A percentile compares a stretch with the other conserved stretches of the same genome.
These are phyloP conservation scores for Lachancea cidri DNA, from an alignment of 805 yeast species.

Conservation along the genomic window DNA sequence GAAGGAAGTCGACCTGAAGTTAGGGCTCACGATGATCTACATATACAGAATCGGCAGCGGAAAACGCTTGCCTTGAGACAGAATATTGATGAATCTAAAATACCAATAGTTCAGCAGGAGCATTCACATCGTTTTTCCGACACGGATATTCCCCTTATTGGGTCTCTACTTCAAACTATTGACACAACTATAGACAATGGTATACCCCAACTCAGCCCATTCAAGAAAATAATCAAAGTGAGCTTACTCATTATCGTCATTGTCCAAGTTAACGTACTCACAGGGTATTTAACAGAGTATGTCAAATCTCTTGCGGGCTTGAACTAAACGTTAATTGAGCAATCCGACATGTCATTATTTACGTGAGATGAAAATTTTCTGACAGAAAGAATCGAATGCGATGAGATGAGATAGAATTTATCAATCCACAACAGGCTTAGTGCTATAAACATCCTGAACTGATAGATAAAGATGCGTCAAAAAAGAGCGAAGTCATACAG, in stretches of 20 bases:
- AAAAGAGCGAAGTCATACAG: slow-evolving; percentile 92
- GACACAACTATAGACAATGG: neutral
- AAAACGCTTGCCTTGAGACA: no score
- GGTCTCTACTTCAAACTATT: neutral
- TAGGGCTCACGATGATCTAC: no score
- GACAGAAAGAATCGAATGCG: slow-evolving; percentile 6
- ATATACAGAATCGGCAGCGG: no score
- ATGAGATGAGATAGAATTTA: slow-evolving; percentile 14
- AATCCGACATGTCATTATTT: neutral
- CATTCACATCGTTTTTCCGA: no score
- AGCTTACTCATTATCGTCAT: slow-evolving; percentile 1
- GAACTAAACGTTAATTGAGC: neutral
- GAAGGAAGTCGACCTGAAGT: no score
- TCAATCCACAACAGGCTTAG: neutral
- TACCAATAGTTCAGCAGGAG: no score
- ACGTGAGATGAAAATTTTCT: slow-evolving; percentile 6
- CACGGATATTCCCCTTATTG: neutral
- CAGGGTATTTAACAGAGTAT: neutral
- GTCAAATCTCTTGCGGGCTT: slow-evolving; percentile 2
- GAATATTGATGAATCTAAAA: no score
- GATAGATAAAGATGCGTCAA: slow-evolving; percentile 65
- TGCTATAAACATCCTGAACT: neutral
- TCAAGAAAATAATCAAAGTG: slow-evolving; percentile 3
- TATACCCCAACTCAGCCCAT: slow-evolving; percentile 2
- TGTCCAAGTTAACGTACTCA: slow-evolving; percentile 1